Percentiles rank a stretch among this genome's conserved stretches.
These are phyloP conservation scores for Aegilops tauschii DNA, from an alignment of 176 grass and related monocot genomes.

Conservation along the genomic window DNA sequence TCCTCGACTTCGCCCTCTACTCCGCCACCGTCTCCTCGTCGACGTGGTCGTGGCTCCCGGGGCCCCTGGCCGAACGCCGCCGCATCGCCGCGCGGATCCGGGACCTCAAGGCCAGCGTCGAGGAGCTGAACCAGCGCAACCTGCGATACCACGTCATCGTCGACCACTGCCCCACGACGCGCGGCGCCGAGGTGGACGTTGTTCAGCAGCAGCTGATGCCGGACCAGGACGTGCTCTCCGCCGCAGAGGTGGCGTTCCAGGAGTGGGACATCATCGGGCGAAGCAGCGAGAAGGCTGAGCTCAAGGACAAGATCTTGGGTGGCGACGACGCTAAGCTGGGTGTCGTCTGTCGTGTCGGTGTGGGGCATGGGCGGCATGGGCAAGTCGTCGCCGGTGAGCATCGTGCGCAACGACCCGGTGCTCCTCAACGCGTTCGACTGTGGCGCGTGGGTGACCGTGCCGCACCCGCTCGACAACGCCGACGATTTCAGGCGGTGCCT, in stretches of 20 bases:
- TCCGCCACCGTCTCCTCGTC: not conserved
- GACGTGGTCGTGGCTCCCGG: not conserved
- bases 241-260: not conserved
- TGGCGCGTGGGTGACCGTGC: constrained; percentile 37
- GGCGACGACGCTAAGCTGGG: not conserved
- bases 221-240: not conserved
- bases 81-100: constrained; percentile 23
- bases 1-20: constrained; percentile 29
- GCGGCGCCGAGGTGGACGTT: not conserved
- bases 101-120: constrained; percentile 18
- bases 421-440: constrained; percentile 26
- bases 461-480: constrained; percentile 4
- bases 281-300: too few species aligned
- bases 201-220: not conserved
- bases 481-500: constrained; percentile 10
- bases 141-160: not conserved
- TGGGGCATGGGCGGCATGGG: constrained; percentile 39
- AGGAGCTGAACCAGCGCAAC: constrained; percentile 29
- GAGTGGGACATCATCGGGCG: too few species aligned
- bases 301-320: too few species aligned
- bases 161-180: not conserved
- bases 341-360: constrained; percentile 10
- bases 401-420: constrained; percentile 16
- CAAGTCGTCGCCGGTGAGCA: constrained; percentile 28
- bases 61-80: not conserved